These are phyloP conservation scores for Aspergillus alliaceus DNA, from an alignment of 2,329 filamentous ascomycete genomes.

Conservation along the genomic window DNA sequence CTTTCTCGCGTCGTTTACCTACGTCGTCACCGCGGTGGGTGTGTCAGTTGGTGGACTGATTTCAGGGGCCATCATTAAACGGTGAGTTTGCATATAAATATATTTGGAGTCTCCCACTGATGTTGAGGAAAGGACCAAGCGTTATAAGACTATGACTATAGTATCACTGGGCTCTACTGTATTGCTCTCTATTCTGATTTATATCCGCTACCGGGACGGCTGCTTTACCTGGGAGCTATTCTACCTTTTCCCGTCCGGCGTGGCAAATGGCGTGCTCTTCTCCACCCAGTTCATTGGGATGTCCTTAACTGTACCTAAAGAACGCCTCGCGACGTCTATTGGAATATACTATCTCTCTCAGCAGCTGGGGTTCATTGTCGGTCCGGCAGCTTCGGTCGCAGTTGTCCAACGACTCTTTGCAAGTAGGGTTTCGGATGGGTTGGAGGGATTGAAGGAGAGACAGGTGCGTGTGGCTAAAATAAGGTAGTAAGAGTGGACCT, in stretches of 20 bases:
- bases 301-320: constrained; percentile 6
- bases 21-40: constrained; percentile 8
- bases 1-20: constrained; percentile 6
- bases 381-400: constrained; percentile 10
- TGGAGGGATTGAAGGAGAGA: not conserved
- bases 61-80: constrained; percentile 7
- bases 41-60: constrained; percentile 11
- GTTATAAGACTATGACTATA: constrained; percentile 5
- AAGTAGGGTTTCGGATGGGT: not conserved
- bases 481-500: not conserved
- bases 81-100: not conserved
- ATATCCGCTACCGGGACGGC: constrained; percentile 11
- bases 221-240: constrained; percentile 13
- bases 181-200: constrained; percentile 9
- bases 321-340: constrained; percentile 8
- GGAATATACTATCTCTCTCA: constrained; percentile 17
- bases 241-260: constrained; percentile 11
- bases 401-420: constrained; percentile 13
- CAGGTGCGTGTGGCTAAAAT: not conserved
- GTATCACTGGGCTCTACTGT: not conserved
- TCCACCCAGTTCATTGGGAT: constrained; percentile 17
- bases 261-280: constrained; percentile 13
- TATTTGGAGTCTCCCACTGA: not conserved
- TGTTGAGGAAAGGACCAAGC: not conserved
- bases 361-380: constrained; percentile 20